Conservation (phyloP, 2,329 filamentous ascomycete species). For the Lojkania enalia region DNA sequence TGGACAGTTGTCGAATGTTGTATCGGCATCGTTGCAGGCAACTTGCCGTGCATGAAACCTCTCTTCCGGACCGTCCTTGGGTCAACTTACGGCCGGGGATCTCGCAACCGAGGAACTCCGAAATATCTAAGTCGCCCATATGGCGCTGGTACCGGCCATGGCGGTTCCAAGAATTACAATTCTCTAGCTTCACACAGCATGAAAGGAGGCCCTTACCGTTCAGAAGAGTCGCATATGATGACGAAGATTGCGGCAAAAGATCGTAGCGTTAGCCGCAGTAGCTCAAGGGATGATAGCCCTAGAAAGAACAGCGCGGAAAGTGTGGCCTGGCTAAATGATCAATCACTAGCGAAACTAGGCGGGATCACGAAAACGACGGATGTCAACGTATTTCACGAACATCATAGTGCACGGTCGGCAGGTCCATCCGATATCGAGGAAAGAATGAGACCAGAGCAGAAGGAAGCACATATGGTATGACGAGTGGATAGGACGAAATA, state of each 20-base stretch:
- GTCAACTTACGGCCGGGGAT: constrained; percentile 31
- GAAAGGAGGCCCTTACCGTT: neutral
- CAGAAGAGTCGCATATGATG: constrained; percentile 2
- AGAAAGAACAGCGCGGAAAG: constrained; percentile 7
- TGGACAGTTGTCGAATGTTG: constrained; percentile 53
- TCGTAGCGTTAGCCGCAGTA: neutral
- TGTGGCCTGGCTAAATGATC: constrained; percentile 3
- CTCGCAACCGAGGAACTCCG: constrained; percentile 14
- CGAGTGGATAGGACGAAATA: no score
- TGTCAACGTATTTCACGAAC: constrained; percentile 4
- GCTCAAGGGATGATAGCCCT: neutral
- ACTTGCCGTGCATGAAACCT: constrained; percentile 49
- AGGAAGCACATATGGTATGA: constrained; percentile 2
- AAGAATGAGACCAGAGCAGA: neutral
- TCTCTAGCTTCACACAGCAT: neutral
- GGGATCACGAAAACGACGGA: constrained; percentile 9
- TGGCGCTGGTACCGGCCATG: constrained; percentile 18
- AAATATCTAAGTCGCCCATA: constrained; percentile 21
- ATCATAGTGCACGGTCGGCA: no score
- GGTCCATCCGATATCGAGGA: constrained; percentile 1
- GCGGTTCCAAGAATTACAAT: constrained; percentile 2
- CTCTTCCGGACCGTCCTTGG: constrained; percentile 45
- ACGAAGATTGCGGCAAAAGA: neutral
- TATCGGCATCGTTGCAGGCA: constrained; percentile 50
- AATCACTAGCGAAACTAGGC: constrained; percentile 1